Base-by-base conservation (phyloP, 306 rosid species). In the Purshia tridentata region DNA sequence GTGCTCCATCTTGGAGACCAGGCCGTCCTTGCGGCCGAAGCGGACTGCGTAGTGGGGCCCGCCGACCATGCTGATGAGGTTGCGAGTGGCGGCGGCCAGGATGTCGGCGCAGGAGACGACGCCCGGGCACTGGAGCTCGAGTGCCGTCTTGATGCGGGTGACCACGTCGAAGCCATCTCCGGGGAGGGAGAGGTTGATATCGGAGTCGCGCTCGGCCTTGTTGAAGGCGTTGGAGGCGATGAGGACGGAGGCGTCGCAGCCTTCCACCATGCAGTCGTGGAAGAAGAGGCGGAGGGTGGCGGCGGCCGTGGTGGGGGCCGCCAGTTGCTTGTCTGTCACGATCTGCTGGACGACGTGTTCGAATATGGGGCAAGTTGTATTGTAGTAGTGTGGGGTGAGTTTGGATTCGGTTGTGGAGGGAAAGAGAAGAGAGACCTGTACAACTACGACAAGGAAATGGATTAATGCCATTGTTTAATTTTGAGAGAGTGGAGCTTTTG, bases 111-210 rank as follows among this genome's bases (percentile, higher is more conserved):
- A 88, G 4, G 90, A 88, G 65, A 64, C 85, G 5, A 80, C 49
- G 12, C 72, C 80, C 0, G 88, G 92, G 5, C 82, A 88, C 4
- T 80, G 67, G 0, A 83, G 67, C 72, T 88, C 86, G 0, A 85
- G 78, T 3, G 46, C 6, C n/a, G 54, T 75, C 77, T 88, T 88
- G 40, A 71, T 84, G 0, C 82, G 73, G 0, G 56, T 5, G 46
- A 88, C n/a, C 3, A 76, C 61, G 44, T 85, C 90, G 61, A 88
- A 88, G 48, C 81, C 85, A 29, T 88, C 85, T 0, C 84, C 86
- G 63, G 92, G 87, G 67, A 89, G 87, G 65, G 88, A 82, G 67
- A 71, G 79, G 81, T 87, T 89, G 82, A 78, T 82, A 72, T 89
- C 86, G 65, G 79, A 56, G 82, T 87, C 90, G 35, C 87, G 89